Base-by-base conservation (phyloP, 768 basidiomycete genomes). In the Russula olivacea region DNA sequence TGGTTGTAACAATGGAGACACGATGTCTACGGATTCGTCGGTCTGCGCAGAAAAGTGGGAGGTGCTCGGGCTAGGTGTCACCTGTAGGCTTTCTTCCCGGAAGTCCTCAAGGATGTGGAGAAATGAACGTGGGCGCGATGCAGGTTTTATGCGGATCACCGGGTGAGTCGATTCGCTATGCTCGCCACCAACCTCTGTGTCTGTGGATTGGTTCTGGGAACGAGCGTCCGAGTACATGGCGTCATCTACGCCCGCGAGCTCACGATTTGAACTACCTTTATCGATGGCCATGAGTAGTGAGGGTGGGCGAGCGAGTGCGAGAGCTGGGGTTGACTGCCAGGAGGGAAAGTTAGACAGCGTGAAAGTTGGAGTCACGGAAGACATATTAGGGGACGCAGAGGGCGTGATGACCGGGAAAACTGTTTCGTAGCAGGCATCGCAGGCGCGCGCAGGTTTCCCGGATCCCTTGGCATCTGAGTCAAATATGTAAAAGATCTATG, bases 381-480 rank as follows among this genome's bases (percentile, higher is more conserved):
- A 47, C n/a, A 67, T 58, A 56, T 48, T 57, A 3, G 61, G 38
- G 17, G 66, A 68, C 50, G 55, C 71, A 68, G 41, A 59, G 14
- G 61, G 70, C 68, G 30, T 60, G 50, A 87, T 69, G 3, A 88
- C 60, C 0, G 91, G 91, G 68, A 96, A 96, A 19, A 94, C 88
- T 14, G 87, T 82, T 65, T 91, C 89, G 69, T 87, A 96, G 73
- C 93, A 96, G 1, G 87, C 81, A 59, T 91, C 86, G 72, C 93
- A 96, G 8, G 92, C 87, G 3, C 93, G 81, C 1, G 90, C 87
- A 43, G 89, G 78, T 69, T 88, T 83, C 76, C 71, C 74, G 69
- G 52, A 73, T 21, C 78, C 75, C 59, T 83, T 79, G 11, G 76
- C 65, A 28, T 67, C 72, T 19, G 72, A 61, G 63, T 90, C 88